These are phyloP conservation scores for Aphanocladium album DNA, from an alignment of 2,329 filamentous ascomycete species.

Conservation along the genomic window DNA sequence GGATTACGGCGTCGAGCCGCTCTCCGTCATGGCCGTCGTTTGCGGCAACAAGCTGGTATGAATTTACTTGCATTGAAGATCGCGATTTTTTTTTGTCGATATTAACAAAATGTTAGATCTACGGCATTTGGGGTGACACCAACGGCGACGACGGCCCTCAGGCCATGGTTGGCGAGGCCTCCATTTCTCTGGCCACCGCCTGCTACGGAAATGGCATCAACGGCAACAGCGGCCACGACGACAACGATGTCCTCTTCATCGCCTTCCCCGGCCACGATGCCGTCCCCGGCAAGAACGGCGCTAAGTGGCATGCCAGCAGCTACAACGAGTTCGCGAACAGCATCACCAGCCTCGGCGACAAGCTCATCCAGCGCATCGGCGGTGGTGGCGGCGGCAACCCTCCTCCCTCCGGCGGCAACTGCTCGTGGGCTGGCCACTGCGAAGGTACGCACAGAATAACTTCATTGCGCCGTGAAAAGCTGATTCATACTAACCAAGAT, in stretches of 20 bases:
- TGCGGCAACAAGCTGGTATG: constrained; percentile 36
- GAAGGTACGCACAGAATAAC: constrained; percentile 5
- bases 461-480: background rate
- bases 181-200: constrained; percentile 51
- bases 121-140: constrained; percentile 56
- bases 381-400: constrained; percentile 11
- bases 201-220: constrained; percentile 50
- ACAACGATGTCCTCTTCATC: constrained; percentile 57
- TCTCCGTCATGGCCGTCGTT: constrained; percentile 46
- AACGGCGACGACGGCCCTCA: constrained; percentile 48
- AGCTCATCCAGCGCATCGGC: constrained; percentile 37
- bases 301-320: constrained; percentile 49
- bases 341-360: constrained; percentile 46
- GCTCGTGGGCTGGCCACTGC: constrained; percentile 19
- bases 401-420: constrained; percentile 2
- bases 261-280: constrained; percentile 54
- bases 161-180: constrained; percentile 50
- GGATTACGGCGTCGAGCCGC: constrained; percentile 34
- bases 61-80: background rate
- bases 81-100: background rate
- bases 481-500: background rate
- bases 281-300: constrained; percentile 48
- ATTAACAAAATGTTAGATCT: constrained; percentile 31
- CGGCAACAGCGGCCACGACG: constrained; percentile 51
- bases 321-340: constrained; percentile 49